Base-by-base conservation (phyloP, 73 alveolate species). In the Uronychia setigera region DNA sequence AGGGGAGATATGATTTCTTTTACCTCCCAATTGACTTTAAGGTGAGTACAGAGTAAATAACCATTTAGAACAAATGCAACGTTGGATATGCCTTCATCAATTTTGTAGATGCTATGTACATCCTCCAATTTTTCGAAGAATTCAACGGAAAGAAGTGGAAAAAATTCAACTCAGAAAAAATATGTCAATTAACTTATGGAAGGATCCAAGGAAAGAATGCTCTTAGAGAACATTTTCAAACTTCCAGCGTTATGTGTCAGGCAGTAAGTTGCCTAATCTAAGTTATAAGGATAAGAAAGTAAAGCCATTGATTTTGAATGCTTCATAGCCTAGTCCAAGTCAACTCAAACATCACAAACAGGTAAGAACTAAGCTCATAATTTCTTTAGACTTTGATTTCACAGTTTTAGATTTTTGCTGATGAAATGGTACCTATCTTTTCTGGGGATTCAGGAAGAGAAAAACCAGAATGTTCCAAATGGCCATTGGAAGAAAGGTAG, bases 11-110 rank as follows among this genome's bases (percentile, higher is more conserved):
- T 82, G 98, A 97, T 86, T 91, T 96, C 91, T 93, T 92, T 78
- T 93, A 94, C 93, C 91, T 97, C 80, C 99, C 99, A 35, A 84
- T 91, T 58, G 99, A 97, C 89, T 94, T 97, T 78, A 86, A 92
- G 67, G 67, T 46, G 5, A 5, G 67, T 19, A 5, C 19, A 5
- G 67, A 5, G 5, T 46, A 11, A 46, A 5, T n/a, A n/a, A n/a
- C n/a, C n/a, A n/a, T 46, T 19, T 19, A 46, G 93, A 98, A 97
- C 84, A 92, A 92, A 59, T 97, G 99, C 88, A 98, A 97, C 92
- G 92, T 96, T 81, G 99, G 99, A 19, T 97, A 97, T 88, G 99
- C 99, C 26, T 98, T 98, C 92, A 98, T 98, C 82, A 98, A 98
- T 90, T 91, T 97, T 86, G 97, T 93, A 31, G 97, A 97, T 75